phyloP scores from a whole-genome alignment of 345 rosid genomes.

The Salix viminalis region DNA sequence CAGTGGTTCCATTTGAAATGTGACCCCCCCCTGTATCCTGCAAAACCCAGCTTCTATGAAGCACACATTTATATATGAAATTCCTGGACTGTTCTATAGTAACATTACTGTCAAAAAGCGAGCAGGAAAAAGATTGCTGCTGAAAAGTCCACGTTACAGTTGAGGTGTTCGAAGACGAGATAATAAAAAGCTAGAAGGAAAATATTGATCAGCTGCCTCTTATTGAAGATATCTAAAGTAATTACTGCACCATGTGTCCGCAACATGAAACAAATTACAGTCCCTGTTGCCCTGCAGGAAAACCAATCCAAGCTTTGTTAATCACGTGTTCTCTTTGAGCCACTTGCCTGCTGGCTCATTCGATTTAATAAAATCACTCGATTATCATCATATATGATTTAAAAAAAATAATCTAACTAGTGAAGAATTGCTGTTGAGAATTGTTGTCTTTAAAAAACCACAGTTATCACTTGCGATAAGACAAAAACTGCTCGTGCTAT shows the following conservation, averaged over 20 bases:
- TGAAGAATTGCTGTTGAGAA: too few relatives aligned
- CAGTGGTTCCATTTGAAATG: neutral
- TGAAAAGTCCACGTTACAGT: constrained; percentile 11
- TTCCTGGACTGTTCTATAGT: constrained; percentile 2
- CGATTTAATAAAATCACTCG: too few relatives aligned
- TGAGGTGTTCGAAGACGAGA: constrained; percentile 7
- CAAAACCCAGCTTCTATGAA: neutral
- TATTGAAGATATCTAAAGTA: neutral
- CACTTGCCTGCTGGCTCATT: too few relatives aligned
- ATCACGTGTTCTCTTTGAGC: neutral
- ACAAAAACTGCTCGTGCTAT: too few relatives aligned
- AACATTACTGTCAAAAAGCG: constrained; percentile 7
- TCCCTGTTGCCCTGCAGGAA: neutral
- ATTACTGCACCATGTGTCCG: neutral
- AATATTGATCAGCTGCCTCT: constrained; percentile 3
- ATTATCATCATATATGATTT: too few relatives aligned
- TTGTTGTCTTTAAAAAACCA: too few relatives aligned
- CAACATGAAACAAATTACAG: neutral
- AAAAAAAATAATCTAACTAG: too few relatives aligned
- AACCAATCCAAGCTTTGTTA: neutral
- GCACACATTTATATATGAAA: neutral
- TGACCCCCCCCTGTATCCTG: neutral
- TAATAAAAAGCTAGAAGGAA: neutral
- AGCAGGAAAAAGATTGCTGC: constrained; percentile 6
- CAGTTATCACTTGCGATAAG: too few relatives aligned